A percentile compares a stretch with the other conserved stretches of the same genome.
phyloP scores from a whole-genome alignment of 1,284 basidiomycete genomes.

The Ganoderma lingzhi region DNA sequence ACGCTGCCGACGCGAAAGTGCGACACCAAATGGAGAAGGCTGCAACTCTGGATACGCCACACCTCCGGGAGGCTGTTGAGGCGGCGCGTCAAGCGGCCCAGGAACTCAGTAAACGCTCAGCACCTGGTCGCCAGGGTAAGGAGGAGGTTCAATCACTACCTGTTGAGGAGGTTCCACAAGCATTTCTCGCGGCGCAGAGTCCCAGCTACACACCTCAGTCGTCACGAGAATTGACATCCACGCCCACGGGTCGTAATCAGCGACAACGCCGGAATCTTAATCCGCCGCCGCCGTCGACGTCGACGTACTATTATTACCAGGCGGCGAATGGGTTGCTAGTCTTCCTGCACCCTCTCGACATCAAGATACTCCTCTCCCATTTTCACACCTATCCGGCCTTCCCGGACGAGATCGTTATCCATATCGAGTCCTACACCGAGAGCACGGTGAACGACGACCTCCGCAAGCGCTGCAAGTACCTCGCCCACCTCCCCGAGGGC shows the following conservation, averaged over 20 bases:
- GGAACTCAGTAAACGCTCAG: conserved; percentile 54
- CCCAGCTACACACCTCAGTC: conserved; percentile 40
- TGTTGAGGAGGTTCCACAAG: conserved; percentile 54
- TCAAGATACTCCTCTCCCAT: conserved; percentile 89
- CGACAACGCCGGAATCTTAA: conserved; percentile 79
- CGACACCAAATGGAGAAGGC: conserved; percentile 83
- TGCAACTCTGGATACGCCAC: conserved; percentile 71
- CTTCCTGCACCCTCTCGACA: conserved; percentile 96
- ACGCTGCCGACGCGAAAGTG: conserved; percentile 80
- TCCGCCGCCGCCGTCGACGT: conserved; percentile 81
- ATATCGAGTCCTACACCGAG: conserved; percentile 81
- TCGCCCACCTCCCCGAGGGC: conserved; percentile 90
- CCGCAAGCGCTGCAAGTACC: conserved; percentile 94
- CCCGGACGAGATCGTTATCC: conserved; percentile 83
- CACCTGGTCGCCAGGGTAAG: conserved; percentile 49
- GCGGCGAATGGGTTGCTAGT: conserved; percentile 91
- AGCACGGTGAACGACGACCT: conserved; percentile 91
- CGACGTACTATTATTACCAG: conserved; percentile 96
- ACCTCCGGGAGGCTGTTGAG: conserved; percentile 64
- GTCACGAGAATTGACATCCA: conserved; percentile 36
- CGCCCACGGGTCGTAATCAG: conserved; percentile 48
- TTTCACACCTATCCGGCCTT: conserved; percentile 87
- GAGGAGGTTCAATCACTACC: conserved; percentile 40
- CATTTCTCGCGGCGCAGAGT: conserved; percentile 55
- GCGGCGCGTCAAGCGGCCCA: conserved; percentile 67